Percentiles rank a stretch among this genome's conserved stretches.
Conservation (phyloP, 2,329 filamentous ascomycete species). For the Diatrype stigma region DNA sequence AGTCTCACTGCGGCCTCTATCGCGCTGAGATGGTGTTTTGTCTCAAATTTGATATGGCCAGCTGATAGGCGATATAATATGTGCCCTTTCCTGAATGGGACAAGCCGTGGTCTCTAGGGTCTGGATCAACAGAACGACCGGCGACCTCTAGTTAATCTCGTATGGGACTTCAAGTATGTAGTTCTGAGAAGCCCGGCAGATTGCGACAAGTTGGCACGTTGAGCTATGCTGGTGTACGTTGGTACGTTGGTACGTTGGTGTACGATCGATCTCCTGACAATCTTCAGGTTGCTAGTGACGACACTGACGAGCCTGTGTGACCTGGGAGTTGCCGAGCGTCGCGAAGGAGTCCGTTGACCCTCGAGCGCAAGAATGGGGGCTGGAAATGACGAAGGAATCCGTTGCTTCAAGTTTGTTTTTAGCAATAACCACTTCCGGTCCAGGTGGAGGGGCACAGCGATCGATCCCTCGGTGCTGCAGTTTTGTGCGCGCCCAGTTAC, state of each 20-base stretch:
- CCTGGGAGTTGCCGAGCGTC: not conserved
- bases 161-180: no score
- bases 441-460: not conserved
- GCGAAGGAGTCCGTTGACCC: not conserved
- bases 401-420: conserved; percentile 5
- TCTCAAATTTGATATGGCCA: not conserved
- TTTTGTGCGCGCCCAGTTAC: not conserved
- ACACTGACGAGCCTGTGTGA: not conserved
- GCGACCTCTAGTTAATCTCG: no score
- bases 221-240: no score
- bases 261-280: not conserved
- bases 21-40: not conserved
- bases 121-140: not conserved
- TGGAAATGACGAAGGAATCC: not conserved
- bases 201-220: not conserved
- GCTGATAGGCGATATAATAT: not conserved
- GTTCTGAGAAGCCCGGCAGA: not conserved
- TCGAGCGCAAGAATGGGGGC: not conserved
- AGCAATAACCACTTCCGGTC: not conserved
- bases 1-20: not conserved
- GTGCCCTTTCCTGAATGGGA: not conserved
- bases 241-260: no score
- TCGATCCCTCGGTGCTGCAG: not conserved
- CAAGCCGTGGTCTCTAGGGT: not conserved
- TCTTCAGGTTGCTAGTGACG: not conserved